phyloP scores from a whole-genome alignment of 495 filamentous ascomycete species.

The Neurospora sp. region DNA sequence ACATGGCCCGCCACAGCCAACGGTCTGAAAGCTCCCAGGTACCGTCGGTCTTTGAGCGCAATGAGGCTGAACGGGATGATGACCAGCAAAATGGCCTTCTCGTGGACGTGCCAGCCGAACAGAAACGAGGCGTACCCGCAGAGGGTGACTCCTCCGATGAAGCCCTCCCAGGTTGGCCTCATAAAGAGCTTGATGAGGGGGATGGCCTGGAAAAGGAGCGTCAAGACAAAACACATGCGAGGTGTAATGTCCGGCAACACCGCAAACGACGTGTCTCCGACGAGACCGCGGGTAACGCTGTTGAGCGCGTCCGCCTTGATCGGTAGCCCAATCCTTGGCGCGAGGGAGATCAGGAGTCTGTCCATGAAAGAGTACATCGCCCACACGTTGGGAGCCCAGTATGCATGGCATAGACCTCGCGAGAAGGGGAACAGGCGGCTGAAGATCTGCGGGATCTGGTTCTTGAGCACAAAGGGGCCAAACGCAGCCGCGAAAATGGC shows the following conservation, averaged over 20 bases:
- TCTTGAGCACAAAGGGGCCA: slow-evolving; percentile 77
- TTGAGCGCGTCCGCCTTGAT: slow-evolving; percentile 66
- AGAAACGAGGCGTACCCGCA: slow-evolving; percentile 95
- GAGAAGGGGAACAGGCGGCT: slow-evolving; percentile 89
- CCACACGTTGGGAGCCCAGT: slow-evolving; percentile 98
- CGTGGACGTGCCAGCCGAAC: slow-evolving; percentile 98
- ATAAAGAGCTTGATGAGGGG: slow-evolving; percentile 75
- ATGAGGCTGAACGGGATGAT: slow-evolving; percentile 94
- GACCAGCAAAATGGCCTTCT: slow-evolving; percentile 90
- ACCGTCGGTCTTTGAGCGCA: slow-evolving; percentile 82
- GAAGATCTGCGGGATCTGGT: slow-evolving; percentile 80
- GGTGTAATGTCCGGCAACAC: slow-evolving; percentile 81
- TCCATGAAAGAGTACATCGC: slow-evolving; percentile 92
- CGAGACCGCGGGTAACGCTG: slow-evolving; percentile 84
- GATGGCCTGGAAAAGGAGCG: slow-evolving; percentile 72
- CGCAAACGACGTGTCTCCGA: slow-evolving; percentile 93
- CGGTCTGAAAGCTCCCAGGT: slow-evolving; percentile 85
- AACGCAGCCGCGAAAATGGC: slow-evolving; percentile 76
- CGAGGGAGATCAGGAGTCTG: slow-evolving; percentile 70
- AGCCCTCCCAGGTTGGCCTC: slow-evolving; percentile 73
- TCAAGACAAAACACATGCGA: slow-evolving; percentile 68
- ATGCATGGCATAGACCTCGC: slow-evolving; percentile 86
- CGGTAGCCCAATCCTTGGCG: slow-evolving; percentile 63
- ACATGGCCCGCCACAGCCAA: slow-evolving; percentile 90
- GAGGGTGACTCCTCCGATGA: slow-evolving; percentile 83